Evolutionary conservation across 192 early-diverging fungal genomes (phyloP), one percentile per base, ranked within the genome.

Genomic region (Piromyces finnis): DNA sequence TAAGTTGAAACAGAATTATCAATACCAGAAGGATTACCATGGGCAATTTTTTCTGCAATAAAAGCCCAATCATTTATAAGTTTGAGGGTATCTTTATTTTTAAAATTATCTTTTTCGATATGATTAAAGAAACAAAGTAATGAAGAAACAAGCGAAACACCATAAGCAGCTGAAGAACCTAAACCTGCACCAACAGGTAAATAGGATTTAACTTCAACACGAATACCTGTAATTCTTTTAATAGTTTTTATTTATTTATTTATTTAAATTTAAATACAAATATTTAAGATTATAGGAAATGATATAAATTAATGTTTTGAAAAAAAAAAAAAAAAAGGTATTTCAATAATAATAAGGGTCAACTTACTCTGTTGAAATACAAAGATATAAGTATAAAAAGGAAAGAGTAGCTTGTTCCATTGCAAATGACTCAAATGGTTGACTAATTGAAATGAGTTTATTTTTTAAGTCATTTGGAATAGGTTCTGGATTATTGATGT

Each of bases 111-210:
- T 18, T 77, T 51, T 80, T 78, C 32, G 18, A 87, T 83, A 27
- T 88, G 77, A 14, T 88, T 90, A 79, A 84, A 82, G n/a, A 86
- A 82, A 30, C 87, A 81, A 35, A 97, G 88, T 68, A 99, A 83
- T 22, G 92, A 92, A 0, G 95, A 88, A 14, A 96, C 87, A 30
- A 98, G 78, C 14, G 85, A 88, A 16, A 96, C 96, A 79, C 91
- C 91, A 84, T 91, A 98, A 17, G 95, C 90, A 2, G 98, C 98
- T n/a, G 97, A 98, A 5, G 94, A 96, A 0, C 98, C 98, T 18
- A 99, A 88, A 3, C 98, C 98, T 12, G 96, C 91, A 13, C 96
- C 96, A 27, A 98, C 92, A 0, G 98, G 98, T 22, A 99, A 80
- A 77, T 86, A 84, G 0, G 95, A 95, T 29, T 89, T 84, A 28